These are phyloP conservation scores for Cryptosporidium baileyi DNA, from an alignment of 169 alveolate genomes.

Conservation along the genomic window DNA sequence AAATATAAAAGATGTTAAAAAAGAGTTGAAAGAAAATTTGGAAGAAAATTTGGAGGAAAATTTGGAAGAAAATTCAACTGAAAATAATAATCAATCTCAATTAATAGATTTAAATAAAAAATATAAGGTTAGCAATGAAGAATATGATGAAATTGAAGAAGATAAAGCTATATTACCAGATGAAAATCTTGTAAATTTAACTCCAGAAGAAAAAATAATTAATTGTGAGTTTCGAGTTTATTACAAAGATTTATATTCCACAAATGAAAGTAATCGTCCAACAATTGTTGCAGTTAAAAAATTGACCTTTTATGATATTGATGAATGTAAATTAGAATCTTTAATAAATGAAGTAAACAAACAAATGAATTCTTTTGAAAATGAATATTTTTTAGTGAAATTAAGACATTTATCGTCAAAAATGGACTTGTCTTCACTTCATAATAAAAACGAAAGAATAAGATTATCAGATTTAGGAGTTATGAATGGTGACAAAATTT, in stretches of 20 bases:
- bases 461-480: constrained; percentile 21
- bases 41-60: neutral
- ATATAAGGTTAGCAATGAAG: neutral
- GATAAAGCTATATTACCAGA: constrained; percentile 31
- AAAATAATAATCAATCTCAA: no score
- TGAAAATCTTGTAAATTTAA: neutral
- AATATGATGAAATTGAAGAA: neutral
- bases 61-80: neutral
- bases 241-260: no score
- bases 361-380: neutral
- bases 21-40: neutral
- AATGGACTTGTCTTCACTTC: neutral
- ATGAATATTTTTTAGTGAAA: neutral
- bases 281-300: no score
- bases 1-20: neutral
- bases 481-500: constrained; percentile 1
- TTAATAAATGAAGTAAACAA: neutral
- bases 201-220: neutral
- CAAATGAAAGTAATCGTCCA: no score
- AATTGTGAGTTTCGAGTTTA: neutral
- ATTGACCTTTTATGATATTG: no score
- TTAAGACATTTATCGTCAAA: neutral
- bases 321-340: neutral
- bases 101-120: neutral
- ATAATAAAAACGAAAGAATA: neutral